Evolutionary conservation across 139 green algal genomes (phyloP), one percentile per base, ranked within the genome.

Genomic region (Ostreobium quekettii): DNA sequence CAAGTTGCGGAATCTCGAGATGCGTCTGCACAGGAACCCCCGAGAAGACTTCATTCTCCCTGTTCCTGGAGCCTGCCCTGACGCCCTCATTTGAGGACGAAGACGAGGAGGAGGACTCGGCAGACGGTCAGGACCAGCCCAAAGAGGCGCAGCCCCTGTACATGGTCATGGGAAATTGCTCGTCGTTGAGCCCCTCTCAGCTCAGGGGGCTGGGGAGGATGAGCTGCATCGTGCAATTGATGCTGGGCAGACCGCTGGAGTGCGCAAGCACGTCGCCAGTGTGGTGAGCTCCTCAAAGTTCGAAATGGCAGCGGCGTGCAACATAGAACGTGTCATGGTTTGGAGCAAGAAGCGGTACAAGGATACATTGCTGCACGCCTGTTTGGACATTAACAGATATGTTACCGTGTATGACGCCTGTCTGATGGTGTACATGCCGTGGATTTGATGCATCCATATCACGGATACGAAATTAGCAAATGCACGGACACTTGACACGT

Each of bases 41-140:
- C 47, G 19, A 31, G 26, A 8, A 11, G 28, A 66, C 24, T 47
- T 32, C 28, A 7, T n/a, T 11, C 24, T 48, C 32, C 30, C 30
- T 66, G 28, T 66, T 66, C 26, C 32, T 66, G 7, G 59, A 66
- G 32, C 59, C 59, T 28, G 59, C 59, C n/a, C 30, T 66, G 28
- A 28, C 47, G 59, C 59, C 59, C 6, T 7, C 28, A 5, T 47
- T 26, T 11, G n/a, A 26, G n/a, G 42, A 53, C 42, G 42, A 53
- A 19, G 19, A 53, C 42, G 42, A 53, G 42, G 11, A 53, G 11
- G 42, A 11, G 19, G 42, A 53, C 19, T 11, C 15, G 42, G 15
- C 19, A 26, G 11, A 11, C 11, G 42, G 19, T 53, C 15, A 53
- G 15, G 42, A 53, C 42, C 11, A 53, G 11, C 11, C 15, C 42